A percentile compares a stretch with the other conserved stretches of the same genome.
These are phyloP conservation scores for Phytophthora ramorum DNA, from an alignment of 352 stramenopile genomes.

Conservation along the genomic window DNA sequence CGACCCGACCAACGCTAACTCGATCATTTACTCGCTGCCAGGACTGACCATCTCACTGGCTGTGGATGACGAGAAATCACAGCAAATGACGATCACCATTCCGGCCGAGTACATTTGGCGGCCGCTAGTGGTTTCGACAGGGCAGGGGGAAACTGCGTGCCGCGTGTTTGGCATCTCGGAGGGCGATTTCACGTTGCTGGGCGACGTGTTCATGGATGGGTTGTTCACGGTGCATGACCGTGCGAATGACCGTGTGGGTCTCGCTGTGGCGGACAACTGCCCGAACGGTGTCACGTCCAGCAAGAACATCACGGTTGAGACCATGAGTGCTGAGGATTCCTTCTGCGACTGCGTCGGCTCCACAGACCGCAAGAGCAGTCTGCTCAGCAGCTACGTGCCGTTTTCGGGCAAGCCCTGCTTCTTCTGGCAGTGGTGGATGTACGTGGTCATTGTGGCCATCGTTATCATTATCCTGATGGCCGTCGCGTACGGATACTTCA, in stretches of 20 bases:
- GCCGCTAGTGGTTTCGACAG: conserved; percentile 64
- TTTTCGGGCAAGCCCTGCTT: conserved; percentile 78
- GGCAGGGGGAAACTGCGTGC: conserved; percentile 49
- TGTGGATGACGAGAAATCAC: conserved; percentile 43
- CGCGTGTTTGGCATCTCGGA: conserved; percentile 87
- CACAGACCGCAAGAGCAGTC: conserved; percentile 59
- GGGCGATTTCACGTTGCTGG: conserved; percentile 73
- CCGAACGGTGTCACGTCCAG: conserved; percentile 71
- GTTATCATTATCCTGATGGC: conserved; percentile 64
- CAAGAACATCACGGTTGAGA: conserved; percentile 72
- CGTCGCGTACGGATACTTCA: conserved; percentile 58
- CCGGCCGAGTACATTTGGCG: conserved; percentile 87
- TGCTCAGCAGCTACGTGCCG: conserved; percentile 69
- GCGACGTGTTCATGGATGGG: conserved; percentile 88
- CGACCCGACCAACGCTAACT: conserved; percentile 68
- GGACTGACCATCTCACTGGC: conserved; percentile 70
- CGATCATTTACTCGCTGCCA: conserved; percentile 68
- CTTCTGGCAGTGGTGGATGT: conserved; percentile 92
- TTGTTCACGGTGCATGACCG: conserved; percentile 86
- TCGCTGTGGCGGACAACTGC: conserved; percentile 75
- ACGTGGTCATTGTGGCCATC: conserved; percentile 70
- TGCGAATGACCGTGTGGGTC: conserved; percentile 53
- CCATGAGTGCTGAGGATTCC: conserved; percentile 39
- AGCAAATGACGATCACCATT: conserved; percentile 81
- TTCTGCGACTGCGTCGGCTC: conserved; percentile 76